Evolutionary conservation across 202 grass and related monocot genomes (phyloP).

Genomic region (Setaria italica): DNA sequence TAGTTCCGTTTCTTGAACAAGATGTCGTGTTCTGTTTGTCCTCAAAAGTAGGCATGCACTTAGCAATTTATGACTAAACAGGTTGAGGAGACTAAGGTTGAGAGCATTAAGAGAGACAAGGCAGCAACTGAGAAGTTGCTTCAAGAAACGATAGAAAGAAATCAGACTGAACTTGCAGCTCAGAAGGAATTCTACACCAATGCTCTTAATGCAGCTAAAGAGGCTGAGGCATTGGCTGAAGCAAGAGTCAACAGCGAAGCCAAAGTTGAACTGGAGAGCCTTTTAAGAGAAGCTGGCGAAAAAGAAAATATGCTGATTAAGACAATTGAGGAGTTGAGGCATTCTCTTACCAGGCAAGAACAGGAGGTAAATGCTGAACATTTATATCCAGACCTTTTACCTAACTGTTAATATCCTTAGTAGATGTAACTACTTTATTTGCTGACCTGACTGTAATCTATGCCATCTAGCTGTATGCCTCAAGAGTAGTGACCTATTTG

Average conservation of each 20-base stretch:
- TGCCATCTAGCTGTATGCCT: background rate
- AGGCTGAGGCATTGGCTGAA: constrained; percentile 92
- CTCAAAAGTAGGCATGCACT: constrained; percentile 11
- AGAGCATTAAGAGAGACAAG: constrained; percentile 98
- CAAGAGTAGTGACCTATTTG: background rate
- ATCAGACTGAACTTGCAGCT: constrained; percentile 90
- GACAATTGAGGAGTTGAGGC: constrained; percentile 95
- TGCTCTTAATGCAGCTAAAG: constrained; percentile 97
- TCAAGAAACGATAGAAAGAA: constrained; percentile 99
- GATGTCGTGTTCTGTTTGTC: background rate
- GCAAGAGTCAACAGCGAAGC: constrained; percentile 95
- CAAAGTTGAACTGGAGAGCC: constrained; percentile 88
- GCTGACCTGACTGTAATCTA: constrained; percentile 1
- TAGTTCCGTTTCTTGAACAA: constrained; percentile 23
- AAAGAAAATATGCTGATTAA: constrained; percentile 92
- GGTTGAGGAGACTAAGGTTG: constrained; percentile 98
- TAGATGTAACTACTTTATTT: constrained; percentile 32
- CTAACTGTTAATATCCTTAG: background rate
- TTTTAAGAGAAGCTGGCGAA: constrained; percentile 85
- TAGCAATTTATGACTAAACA: constrained; percentile 51
- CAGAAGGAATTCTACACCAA: constrained; percentile 99
- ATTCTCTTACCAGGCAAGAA: constrained; percentile 93
- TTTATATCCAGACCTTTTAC: constrained; percentile 29
- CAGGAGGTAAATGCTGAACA: constrained; percentile 76
- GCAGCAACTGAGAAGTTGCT: constrained; percentile 87